Percentiles rank a stretch among this genome's conserved stretches.
phyloP scores from a whole-genome alignment of 2,329 filamentous ascomycete genomes.

The Colletotrichum spaethianum region DNA sequence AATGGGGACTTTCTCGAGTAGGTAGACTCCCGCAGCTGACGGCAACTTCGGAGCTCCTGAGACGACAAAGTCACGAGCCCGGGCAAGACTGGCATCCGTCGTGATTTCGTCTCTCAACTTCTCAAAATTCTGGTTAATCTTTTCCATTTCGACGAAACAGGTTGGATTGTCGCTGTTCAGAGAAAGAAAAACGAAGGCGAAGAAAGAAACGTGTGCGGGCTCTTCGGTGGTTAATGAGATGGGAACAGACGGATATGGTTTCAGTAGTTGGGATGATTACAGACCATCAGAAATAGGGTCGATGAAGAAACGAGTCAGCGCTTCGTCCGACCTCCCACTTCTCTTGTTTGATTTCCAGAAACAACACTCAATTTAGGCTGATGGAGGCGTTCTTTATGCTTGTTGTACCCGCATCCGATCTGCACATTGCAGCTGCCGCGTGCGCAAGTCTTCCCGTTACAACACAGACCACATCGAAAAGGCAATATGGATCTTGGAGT shows the following conservation, averaged over 20 bases:
- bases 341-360: conserved; percentile 13
- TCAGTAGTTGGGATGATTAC: conserved; percentile 35
- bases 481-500: background rate
- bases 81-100: conserved; percentile 52
- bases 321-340: conserved; percentile 6
- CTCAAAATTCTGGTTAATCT: conserved; percentile 14
- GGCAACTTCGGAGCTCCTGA: conserved; percentile 58
- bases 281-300: conserved; percentile 1
- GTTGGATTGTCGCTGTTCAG: background rate
- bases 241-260: conserved; percentile 28
- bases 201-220: background rate
- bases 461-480: conserved; percentile 13
- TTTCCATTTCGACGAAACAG: conserved; percentile 23
- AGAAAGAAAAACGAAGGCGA: background rate
- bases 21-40: conserved; percentile 67
- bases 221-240: background rate
- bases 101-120: conserved; percentile 42
- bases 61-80: conserved; percentile 49
- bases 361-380: conserved; percentile 8
- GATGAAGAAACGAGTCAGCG: conserved; percentile 4
- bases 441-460: conserved; percentile 24
- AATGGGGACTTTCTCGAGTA: conserved; percentile 73
- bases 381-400: conserved; percentile 36
- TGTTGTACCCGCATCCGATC: conserved; percentile 33
- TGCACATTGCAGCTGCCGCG: conserved; percentile 23